These are phyloP conservation scores for Spinacia oleracea DNA, from an alignment of 179 eudicot species.

Conservation along the genomic window DNA sequence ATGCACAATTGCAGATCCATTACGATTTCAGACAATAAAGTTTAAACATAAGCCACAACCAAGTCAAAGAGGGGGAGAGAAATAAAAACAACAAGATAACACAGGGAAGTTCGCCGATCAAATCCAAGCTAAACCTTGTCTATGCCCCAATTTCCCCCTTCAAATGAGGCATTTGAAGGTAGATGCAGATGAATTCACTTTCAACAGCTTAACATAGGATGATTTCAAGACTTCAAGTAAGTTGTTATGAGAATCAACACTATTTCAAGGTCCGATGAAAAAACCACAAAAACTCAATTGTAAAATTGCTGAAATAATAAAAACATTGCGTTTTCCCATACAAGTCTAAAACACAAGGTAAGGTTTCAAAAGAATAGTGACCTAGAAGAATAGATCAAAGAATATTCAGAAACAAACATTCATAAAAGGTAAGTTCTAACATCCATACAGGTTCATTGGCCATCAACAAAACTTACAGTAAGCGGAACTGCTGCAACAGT, in stretches of 20 bases:
- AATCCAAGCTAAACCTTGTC: too few species aligned
- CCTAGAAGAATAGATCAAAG: neutral
- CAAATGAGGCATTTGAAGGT: neutral
- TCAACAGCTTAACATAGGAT: neutral
- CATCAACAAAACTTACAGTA: constrained; percentile 51
- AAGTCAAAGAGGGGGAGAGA: neutral
- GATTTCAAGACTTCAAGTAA: neutral
- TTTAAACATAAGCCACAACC: neutral
- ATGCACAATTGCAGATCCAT: constrained; percentile 17
- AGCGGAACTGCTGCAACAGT: constrained; percentile 83
- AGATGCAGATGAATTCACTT: neutral
- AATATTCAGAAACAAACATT: neutral
- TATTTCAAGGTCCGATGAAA: neutral
- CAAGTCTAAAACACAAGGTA: neutral
- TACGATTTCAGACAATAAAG: constrained; percentile 1
- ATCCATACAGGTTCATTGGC: neutral
- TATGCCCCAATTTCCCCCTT: neutral
- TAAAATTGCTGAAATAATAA: neutral
- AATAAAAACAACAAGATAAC: neutral
- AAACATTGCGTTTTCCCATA: neutral
- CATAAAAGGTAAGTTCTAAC: too few species aligned
- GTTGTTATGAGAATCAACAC: neutral
- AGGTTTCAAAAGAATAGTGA: neutral
- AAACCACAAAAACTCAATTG: neutral
- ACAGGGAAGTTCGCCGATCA: too few species aligned